phyloP scores from a whole-genome alignment of 2,329 filamentous ascomycete species.

The Rasamsonia emersonii region DNA sequence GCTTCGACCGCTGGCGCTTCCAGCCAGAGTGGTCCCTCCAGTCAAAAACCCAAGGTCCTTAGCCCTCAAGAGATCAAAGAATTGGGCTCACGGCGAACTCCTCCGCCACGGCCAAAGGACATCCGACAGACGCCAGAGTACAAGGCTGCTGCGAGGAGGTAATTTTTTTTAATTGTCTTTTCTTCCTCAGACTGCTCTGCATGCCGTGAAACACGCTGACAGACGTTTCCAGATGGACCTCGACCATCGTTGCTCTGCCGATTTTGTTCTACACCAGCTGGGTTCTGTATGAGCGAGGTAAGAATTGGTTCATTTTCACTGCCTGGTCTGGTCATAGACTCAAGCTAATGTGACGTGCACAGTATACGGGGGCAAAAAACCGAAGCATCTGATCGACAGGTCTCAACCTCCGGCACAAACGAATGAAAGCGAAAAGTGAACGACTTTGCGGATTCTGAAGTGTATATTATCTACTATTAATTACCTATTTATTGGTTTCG shows the following conservation, averaged over 20 bases:
- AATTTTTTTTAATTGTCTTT: conserved; percentile 6
- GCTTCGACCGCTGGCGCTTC: too few relatives aligned
- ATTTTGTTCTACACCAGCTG: conserved; percentile 20
- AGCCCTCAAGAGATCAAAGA: not conserved
- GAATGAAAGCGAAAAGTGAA: too few relatives aligned
- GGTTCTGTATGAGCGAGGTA: conserved; percentile 18
- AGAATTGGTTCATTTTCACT: too few relatives aligned
- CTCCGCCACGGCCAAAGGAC: conserved; percentile 16
- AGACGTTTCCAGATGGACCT: conserved; percentile 14
- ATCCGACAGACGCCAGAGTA: conserved; percentile 35
- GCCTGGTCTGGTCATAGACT: too few relatives aligned
- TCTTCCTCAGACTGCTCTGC: not conserved
- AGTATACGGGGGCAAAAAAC: too few relatives aligned
- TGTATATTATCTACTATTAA: too few relatives aligned
- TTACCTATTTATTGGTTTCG: too few relatives aligned
- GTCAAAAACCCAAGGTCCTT: not conserved
- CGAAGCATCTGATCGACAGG: too few relatives aligned
- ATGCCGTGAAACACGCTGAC: not conserved
- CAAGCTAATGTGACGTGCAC: too few relatives aligned
- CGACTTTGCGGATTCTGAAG: too few relatives aligned
- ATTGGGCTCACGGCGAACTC: conserved; percentile 4
- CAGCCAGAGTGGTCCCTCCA: conserved; percentile 3
- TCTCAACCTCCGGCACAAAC: too few relatives aligned
- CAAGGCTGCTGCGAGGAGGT: conserved; percentile 30
- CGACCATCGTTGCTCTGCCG: conserved; percentile 19